phyloP scores from a whole-genome alignment of 306 rosid species.

The Clitoria ternatea region DNA sequence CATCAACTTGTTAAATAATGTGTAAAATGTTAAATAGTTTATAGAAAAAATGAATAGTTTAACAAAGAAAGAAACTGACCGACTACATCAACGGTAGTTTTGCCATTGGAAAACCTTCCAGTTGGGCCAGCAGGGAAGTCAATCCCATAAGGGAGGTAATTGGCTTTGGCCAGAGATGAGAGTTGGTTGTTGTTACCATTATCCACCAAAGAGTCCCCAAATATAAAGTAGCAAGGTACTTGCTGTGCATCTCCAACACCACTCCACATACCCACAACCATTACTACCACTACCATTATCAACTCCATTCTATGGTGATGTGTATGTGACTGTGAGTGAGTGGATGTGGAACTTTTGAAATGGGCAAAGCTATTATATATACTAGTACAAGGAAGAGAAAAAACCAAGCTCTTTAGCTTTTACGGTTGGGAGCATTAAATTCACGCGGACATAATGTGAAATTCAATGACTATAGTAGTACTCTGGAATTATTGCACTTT shows the following conservation, averaged over 20 bases:
- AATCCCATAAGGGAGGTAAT: constrained; percentile 79
- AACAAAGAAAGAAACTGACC: constrained; percentile 42
- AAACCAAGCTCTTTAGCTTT: constrained; percentile 3
- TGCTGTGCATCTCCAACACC: constrained; percentile 46
- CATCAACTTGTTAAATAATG: background rate
- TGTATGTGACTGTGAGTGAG: background rate
- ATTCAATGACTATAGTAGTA: constrained; percentile 15
- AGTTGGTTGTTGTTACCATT: constrained; percentile 87
- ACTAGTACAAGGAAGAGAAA: constrained; percentile 10
- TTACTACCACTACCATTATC: constrained; percentile 16
- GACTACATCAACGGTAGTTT: constrained; percentile 65
- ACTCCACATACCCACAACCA: constrained; percentile 31
- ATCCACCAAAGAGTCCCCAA: constrained; percentile 92
- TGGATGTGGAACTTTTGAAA: constrained; percentile 23
- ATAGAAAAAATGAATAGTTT: background rate
- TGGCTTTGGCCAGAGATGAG: constrained; percentile 69
- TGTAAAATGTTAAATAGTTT: no score
- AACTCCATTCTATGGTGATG: no score
- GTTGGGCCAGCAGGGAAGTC: constrained; percentile 69
- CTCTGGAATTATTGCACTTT: no score
- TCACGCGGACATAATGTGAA: constrained; percentile 62
- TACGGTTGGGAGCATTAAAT: constrained; percentile 66
- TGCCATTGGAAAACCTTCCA: constrained; percentile 91
- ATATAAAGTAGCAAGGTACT: constrained; percentile 87
- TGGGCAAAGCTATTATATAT: constrained; percentile 29